Evolutionary conservation across 768 basidiomycete genomes (phyloP).

Genomic region (Amanita exitialis): DNA sequence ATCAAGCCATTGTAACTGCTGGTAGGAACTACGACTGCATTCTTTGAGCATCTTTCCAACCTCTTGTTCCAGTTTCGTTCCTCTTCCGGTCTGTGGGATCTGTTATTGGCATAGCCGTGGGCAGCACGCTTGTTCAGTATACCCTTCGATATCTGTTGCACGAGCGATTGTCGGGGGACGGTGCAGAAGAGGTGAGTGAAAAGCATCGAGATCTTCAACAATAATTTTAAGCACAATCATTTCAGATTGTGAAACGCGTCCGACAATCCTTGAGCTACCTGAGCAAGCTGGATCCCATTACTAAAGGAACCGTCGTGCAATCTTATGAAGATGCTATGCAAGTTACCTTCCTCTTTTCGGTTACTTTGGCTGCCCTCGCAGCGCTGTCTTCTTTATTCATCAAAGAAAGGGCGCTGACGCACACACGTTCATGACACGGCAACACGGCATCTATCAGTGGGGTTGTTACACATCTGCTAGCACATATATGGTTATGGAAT

Average conservation of each 20-base stretch:
- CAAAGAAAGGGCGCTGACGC: constrained; percentile 33
- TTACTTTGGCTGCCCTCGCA: constrained; percentile 28
- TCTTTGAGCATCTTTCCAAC: neutral
- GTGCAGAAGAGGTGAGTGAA: constrained; percentile 42
- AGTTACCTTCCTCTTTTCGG: constrained; percentile 37
- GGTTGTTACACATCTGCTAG: too few species aligned
- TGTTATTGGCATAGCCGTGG: constrained; percentile 46
- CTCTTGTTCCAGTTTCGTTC: constrained; percentile 36
- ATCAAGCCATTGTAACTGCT: constrained; percentile 59
- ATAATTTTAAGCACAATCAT: neutral
- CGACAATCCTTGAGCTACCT: constrained; percentile 40
- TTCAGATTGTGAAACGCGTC: constrained; percentile 37
- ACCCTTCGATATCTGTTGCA: constrained; percentile 34
- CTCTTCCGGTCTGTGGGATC: constrained; percentile 57
- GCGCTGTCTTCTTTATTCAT: constrained; percentile 39
- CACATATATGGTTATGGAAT: too few species aligned
- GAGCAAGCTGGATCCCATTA: constrained; percentile 28
- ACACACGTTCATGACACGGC: neutral
- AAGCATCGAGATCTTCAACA: neutral
- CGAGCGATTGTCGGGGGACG: constrained; percentile 28
- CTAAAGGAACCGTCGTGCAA: constrained; percentile 23
- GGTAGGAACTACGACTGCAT: constrained; percentile 21
- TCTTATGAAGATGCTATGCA: constrained; percentile 38
- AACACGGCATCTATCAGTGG: too few species aligned
- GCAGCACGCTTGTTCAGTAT: constrained; percentile 46